Conservation (phyloP, 805 yeast species). For the Kazachstania bromeliacearum region DNA sequence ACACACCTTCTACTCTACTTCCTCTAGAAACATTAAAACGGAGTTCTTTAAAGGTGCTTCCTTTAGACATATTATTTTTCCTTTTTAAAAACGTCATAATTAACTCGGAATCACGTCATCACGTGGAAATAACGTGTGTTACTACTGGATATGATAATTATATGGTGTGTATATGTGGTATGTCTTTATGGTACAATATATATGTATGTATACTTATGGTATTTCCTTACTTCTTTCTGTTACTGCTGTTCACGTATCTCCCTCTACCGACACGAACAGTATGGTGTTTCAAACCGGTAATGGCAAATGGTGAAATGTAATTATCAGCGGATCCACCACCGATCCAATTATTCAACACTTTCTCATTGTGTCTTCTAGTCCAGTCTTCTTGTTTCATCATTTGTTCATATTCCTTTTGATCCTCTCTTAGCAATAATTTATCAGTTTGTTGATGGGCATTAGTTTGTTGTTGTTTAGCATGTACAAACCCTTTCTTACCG, state of each 20-base stretch:
- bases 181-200: too few relatives aligned
- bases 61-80: too few relatives aligned
- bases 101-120: too few relatives aligned
- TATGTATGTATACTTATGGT: too few relatives aligned
- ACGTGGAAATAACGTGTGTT: neutral
- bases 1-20: too few relatives aligned
- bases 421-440: slow-evolving; percentile 58
- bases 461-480: slow-evolving; percentile 49
- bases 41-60: too few relatives aligned
- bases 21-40: too few relatives aligned
- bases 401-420: slow-evolving; percentile 85
- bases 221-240: slow-evolving; percentile 26
- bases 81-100: too few relatives aligned
- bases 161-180: neutral
- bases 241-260: slow-evolving; percentile 64
- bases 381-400: slow-evolving; percentile 83
- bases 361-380: slow-evolving; percentile 80
- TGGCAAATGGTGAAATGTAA: slow-evolving; percentile 78
- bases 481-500: slow-evolving; percentile 76
- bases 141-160: neutral
- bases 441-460: slow-evolving; percentile 30
- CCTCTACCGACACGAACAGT: slow-evolving; percentile 83
- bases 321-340: slow-evolving; percentile 82
- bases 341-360: slow-evolving; percentile 75
- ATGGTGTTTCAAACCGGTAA: slow-evolving; percentile 47